These are phyloP conservation scores for Kazachstania psychrophila DNA, from an alignment of 805 yeast species.

Conservation along the genomic window DNA sequence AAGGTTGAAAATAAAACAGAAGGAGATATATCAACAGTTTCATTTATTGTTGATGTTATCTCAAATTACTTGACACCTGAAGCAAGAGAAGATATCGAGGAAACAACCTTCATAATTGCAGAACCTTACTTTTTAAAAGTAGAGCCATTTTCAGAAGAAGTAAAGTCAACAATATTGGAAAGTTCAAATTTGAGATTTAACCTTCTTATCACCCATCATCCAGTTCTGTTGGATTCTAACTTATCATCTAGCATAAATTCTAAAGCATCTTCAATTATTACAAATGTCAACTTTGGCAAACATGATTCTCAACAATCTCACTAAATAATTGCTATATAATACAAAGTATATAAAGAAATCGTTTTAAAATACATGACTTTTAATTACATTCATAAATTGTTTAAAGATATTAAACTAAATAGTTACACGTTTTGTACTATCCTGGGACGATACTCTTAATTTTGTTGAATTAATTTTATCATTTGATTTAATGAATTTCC, in stretches of 20 bases:
- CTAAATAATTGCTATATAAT: too few relatives aligned
- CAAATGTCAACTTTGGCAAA: too few relatives aligned
- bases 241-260: too few relatives aligned
- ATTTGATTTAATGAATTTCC: conserved; percentile 41
- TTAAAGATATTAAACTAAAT: neutral
- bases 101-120: conserved; percentile 22
- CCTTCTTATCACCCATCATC: conserved; percentile 18
- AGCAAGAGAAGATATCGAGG: conserved; percentile 15
- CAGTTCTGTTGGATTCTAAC: too few relatives aligned
- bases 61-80: conserved; percentile 9
- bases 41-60: conserved; percentile 17
- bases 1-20: conserved; percentile 6
- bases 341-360: too few relatives aligned
- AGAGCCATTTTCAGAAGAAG: conserved; percentile 19
- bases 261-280: too few relatives aligned
- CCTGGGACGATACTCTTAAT: conserved; percentile 21
- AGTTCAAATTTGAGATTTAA: conserved; percentile 21
- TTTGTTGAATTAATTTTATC: conserved; percentile 30
- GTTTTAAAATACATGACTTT: too few relatives aligned
- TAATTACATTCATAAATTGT: too few relatives aligned
- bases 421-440: neutral
- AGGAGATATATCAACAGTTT: neutral
- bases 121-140: conserved; percentile 14
- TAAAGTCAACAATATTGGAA: conserved; percentile 13
- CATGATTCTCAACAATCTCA: too few relatives aligned